phyloP scores from a whole-genome alignment of 2,329 filamentous ascomycete genomes.

The Diaporthe sp. region DNA sequence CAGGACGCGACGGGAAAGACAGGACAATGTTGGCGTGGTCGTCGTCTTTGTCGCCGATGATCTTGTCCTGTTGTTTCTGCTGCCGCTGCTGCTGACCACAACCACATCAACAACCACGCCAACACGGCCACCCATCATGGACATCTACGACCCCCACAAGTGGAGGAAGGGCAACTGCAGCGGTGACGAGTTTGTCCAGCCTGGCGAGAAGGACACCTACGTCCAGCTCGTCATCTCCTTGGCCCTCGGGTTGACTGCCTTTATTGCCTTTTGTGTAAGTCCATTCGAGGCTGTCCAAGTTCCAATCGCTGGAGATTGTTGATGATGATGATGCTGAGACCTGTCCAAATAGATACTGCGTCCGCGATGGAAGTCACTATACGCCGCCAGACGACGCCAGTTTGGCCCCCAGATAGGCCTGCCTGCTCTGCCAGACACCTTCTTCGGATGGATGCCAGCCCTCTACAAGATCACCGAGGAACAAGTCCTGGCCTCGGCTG shows the following conservation, averaged over 20 bases:
- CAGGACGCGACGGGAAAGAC: neutral
- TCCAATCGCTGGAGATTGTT: too few relatives aligned
- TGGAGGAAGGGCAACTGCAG: slow-evolving; percentile 32
- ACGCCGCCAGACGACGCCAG: slow-evolving; percentile 87
- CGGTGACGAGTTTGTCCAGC: slow-evolving; percentile 44
- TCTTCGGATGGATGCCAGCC: slow-evolving; percentile 93
- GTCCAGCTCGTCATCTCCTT: slow-evolving; percentile 81
- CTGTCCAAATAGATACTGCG: slow-evolving; percentile 74
- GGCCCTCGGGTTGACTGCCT: slow-evolving; percentile 75
- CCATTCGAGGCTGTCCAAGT: neutral
- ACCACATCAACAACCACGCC: slow-evolving; percentile 4
- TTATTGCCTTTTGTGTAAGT: slow-evolving; percentile 80
- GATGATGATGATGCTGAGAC: slow-evolving; percentile 29
- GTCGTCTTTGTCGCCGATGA: slow-evolving; percentile 4
- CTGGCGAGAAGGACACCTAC: slow-evolving; percentile 57
- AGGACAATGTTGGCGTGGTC: slow-evolving; percentile 4
- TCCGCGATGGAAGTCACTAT: slow-evolving; percentile 91
- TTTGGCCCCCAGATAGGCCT: slow-evolving; percentile 68
- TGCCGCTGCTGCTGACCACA: slow-evolving; percentile 12
- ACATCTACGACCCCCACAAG: slow-evolving; percentile 26
- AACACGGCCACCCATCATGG: slow-evolving; percentile 17
- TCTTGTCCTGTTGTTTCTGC: slow-evolving; percentile 3
- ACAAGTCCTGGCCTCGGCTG: slow-evolving; percentile 88
- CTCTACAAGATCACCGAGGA: slow-evolving; percentile 88
- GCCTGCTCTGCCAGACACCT: slow-evolving; percentile 82